Evolutionary conservation across 441 rosid species (phyloP), one percentile per base, ranked within the genome.

Genomic region (Bocquillonia castaneifolia): DNA sequence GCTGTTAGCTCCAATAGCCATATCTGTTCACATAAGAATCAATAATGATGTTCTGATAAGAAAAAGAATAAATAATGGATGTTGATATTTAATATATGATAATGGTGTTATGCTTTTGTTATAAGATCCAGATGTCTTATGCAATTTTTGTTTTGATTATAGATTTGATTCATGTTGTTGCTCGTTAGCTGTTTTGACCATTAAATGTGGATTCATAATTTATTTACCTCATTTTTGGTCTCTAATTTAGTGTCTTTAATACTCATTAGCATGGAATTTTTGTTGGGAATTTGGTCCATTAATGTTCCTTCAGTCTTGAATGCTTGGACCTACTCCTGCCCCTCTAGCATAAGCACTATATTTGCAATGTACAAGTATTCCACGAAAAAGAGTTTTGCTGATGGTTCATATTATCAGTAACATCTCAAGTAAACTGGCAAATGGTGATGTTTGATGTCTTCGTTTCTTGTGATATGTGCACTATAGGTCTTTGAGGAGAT

Each of bases 401-500:
- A 9, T 17, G 6, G 10, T 45, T 45, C 22, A 2, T 9, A 45
- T 44, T 3, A 45, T 18, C n/a, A 15, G 51, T 18, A 17, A 45
- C 18, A 45, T 7, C 6, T 17, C 0, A 15, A 15, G 22, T 6
- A 18, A 15, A 1, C 51, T 45, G n/a, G 51, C 0, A 3, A 15
- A 45, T 45, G 6, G n/a, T 5, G 22, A 18, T 17, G 6, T 18
- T 15, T 45, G 0, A 2, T 0, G 14, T 12, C 14, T 45, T 10
- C 51, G 4, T 50, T 50, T 9, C 10, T 50, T 50, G 6, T 50
- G 54, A 50, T 22, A 50, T 5, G 31, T 60, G 28, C 54, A 54
- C 80, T 81, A 83, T 78, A 82, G 69, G 85, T 81, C 26, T 70
- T 77, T 67, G 91, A 84, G 72, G 90, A 86, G 57, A 78, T 86